A percentile compares a stretch with the other conserved stretches of the same genome.
Conservation (phyloP, 2,329 filamentous ascomycete species). For the Fusarium sp. region DNA sequence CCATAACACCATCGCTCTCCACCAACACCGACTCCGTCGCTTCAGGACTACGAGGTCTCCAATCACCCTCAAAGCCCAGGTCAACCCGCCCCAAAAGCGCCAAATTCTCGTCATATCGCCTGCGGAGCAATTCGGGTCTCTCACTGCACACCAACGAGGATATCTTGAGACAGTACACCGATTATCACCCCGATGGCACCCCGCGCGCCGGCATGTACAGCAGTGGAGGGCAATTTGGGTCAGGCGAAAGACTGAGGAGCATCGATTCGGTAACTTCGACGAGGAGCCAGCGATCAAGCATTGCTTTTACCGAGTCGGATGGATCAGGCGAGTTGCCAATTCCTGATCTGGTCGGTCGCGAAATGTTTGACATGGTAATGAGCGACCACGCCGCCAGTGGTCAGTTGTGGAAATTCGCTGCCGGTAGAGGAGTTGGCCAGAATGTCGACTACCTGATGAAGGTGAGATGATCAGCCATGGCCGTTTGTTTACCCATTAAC, state of each 20-base stretch:
- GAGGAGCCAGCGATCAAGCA: slow-evolving; percentile 41
- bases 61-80: slow-evolving; percentile 36
- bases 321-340: slow-evolving; percentile 44
- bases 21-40: slow-evolving; percentile 27
- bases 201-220: slow-evolving; percentile 40
- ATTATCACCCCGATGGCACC: slow-evolving; percentile 55
- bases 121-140: slow-evolving; percentile 59
- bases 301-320: slow-evolving; percentile 43
- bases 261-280: slow-evolving; percentile 43
- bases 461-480: slow-evolving; percentile 44
- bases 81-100: slow-evolving; percentile 43
- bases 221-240: slow-evolving; percentile 23
- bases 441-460: slow-evolving; percentile 63
- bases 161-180: slow-evolving; percentile 56
- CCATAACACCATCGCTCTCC: slow-evolving; percentile 33
- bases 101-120: slow-evolving; percentile 44
- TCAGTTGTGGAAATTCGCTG: slow-evolving; percentile 60
- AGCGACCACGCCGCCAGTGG: slow-evolving; percentile 58
- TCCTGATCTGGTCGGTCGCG: slow-evolving; percentile 59
- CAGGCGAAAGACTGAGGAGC: slow-evolving; percentile 40
- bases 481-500: not conserved
- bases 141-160: slow-evolving; percentile 56
- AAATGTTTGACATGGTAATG: slow-evolving; percentile 61
- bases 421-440: slow-evolving; percentile 55
- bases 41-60: slow-evolving; percentile 32